phyloP scores from a whole-genome alignment of 2,329 filamentous ascomycete species.

The Botrytis byssoidea region DNA sequence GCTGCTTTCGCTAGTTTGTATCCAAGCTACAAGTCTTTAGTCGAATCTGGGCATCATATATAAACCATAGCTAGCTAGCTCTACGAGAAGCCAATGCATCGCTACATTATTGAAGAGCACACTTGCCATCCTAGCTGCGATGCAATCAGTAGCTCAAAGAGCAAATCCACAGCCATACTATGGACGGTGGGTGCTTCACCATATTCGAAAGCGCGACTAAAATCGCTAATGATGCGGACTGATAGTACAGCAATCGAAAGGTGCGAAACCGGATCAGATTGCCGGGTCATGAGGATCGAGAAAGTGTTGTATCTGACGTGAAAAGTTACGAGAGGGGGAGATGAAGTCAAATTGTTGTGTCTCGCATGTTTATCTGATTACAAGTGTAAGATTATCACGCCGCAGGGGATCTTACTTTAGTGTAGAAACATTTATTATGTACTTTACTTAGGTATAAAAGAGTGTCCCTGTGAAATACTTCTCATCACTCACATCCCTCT shows the following conservation, averaged over 20 bases:
- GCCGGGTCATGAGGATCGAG: background rate
- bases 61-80: background rate
- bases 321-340: background rate
- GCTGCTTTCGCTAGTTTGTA: background rate
- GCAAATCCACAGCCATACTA: background rate
- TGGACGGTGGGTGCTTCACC: background rate
- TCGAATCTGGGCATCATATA: background rate
- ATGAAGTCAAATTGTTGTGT: background rate
- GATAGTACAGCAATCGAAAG: background rate
- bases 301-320: background rate
- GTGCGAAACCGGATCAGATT: background rate
- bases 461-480: background rate
- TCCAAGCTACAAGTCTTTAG: background rate
- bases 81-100: background rate
- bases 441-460: background rate
- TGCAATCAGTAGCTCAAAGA: too few relatives aligned
- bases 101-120: background rate
- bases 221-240: background rate
- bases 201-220: background rate
- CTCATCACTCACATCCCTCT: background rate
- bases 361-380: background rate
- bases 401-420: background rate
- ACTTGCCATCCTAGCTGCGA: background rate
- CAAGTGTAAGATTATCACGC: background rate
- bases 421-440: background rate